These are phyloP conservation scores for Paecilomyces formosus DNA, from an alignment of 2,329 filamentous ascomycete species.

Conservation along the genomic window DNA sequence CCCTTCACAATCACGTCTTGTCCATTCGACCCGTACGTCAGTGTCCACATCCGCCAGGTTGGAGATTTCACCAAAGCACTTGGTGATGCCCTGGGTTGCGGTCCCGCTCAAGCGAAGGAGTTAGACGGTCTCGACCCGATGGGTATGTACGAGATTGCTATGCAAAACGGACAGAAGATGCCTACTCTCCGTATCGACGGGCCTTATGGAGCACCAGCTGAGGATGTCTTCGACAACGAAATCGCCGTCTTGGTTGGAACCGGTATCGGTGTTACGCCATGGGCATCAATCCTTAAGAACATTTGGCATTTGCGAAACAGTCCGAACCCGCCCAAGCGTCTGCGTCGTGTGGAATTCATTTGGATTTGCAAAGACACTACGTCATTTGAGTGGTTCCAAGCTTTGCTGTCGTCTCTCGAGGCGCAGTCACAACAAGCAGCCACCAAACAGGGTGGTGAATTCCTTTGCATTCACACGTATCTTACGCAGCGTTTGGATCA, in stretches of 20 bases:
- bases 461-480: slow-evolving; percentile 96
- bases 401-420: slow-evolving; percentile 82
- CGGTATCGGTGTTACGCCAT: slow-evolving; percentile 79
- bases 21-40: slow-evolving; percentile 90
- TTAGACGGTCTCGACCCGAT: slow-evolving; percentile 86
- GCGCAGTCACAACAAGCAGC: slow-evolving; percentile 69
- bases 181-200: slow-evolving; percentile 84
- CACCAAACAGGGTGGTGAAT: slow-evolving; percentile 56
- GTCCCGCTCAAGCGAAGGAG: slow-evolving; percentile 75
- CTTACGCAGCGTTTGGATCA: slow-evolving; percentile 88
- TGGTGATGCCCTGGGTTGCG: slow-evolving; percentile 92
- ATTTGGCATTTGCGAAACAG: slow-evolving; percentile 93
- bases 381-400: slow-evolving; percentile 99
- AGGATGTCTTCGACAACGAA: slow-evolving; percentile 95
- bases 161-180: slow-evolving; percentile 90
- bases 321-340: slow-evolving; percentile 79
- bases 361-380: slow-evolving; percentile 96
- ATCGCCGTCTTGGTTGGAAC: slow-evolving; percentile 71
- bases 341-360: slow-evolving; percentile 95
- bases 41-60: slow-evolving; percentile 89
- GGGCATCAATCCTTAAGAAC: slow-evolving; percentile 86
- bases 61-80: slow-evolving; percentile 92
- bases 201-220: slow-evolving; percentile 91
- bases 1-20: slow-evolving; percentile 99
- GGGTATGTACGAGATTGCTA: slow-evolving; percentile 96